These are phyloP conservation scores for Hymenoscyphus salicellus DNA, from an alignment of 2,329 filamentous ascomycete species.

Conservation along the genomic window DNA sequence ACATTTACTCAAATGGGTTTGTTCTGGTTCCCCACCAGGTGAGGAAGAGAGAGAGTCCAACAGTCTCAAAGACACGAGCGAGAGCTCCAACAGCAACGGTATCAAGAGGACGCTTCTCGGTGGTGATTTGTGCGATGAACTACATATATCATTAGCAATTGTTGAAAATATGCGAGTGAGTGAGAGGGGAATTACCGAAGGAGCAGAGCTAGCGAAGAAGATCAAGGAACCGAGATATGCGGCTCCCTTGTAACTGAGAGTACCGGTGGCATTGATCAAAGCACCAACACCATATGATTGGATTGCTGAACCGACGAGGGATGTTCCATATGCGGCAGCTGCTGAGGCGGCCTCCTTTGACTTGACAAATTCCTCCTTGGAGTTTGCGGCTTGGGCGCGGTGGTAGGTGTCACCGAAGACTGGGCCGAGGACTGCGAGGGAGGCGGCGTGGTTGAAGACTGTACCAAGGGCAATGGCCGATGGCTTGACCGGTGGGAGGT, in stretches of 20 bases:
- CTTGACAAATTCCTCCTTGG: slow-evolving; percentile 92
- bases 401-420: slow-evolving; percentile 94
- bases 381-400: slow-evolving; percentile 85
- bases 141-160: slow-evolving; percentile 38
- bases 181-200: slow-evolving; percentile 60
- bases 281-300: slow-evolving; percentile 89
- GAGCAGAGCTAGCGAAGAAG: slow-evolving; percentile 87
- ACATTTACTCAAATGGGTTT: slow-evolving; percentile 67
- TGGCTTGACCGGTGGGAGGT: slow-evolving; percentile 86
- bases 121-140: slow-evolving; percentile 83
- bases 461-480: slow-evolving; percentile 96
- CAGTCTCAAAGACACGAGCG: slow-evolving; percentile 84
- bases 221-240: slow-evolving; percentile 88
- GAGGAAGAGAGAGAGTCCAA: slow-evolving; percentile 86
- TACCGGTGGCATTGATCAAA: slow-evolving; percentile 90
- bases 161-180: neutral
- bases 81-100: slow-evolving; percentile 82
- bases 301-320: slow-evolving; percentile 80
- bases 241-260: slow-evolving; percentile 93
- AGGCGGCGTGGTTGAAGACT: slow-evolving; percentile 89
- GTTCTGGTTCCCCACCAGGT: slow-evolving; percentile 97
- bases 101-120: slow-evolving; percentile 89
- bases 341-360: slow-evolving; percentile 89
- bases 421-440: slow-evolving; percentile 81
- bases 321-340: slow-evolving; percentile 85